phyloP scores from a whole-genome alignment of 306 rosid genomes.

The Prunus salicina region DNA sequence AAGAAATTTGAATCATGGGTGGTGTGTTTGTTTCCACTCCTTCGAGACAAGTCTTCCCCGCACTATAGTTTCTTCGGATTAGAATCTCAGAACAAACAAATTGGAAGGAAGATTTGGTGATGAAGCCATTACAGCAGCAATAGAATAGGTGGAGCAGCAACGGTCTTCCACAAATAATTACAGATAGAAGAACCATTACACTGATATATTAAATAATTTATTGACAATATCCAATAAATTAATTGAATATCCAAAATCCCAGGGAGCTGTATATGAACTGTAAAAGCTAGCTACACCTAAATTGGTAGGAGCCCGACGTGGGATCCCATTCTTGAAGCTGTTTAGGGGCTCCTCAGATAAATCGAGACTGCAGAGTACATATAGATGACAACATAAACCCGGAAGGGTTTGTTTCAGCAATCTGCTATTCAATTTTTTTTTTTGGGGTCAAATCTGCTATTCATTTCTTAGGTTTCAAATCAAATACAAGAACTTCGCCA shows the following conservation, averaged over 20 bases:
- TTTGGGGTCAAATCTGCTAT: no score
- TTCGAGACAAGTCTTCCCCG: conserved; percentile 1
- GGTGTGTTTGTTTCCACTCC: background rate
- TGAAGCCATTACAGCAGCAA: conserved; percentile 7
- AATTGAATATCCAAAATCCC: conserved; percentile 33
- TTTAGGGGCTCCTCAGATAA: conserved; percentile 9
- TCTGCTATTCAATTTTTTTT: conserved; percentile 5
- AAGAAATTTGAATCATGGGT: background rate
- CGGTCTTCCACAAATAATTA: background rate
- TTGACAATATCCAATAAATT: conserved; percentile 26
- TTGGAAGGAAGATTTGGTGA: conserved; percentile 1
- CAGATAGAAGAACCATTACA: background rate
- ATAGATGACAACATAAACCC: conserved; percentile 1
- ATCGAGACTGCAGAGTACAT: conserved; percentile 5
- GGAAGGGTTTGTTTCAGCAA: conserved; percentile 19
- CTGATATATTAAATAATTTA: background rate
- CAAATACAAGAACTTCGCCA: background rate
- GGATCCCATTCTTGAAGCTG: conserved; percentile 13
- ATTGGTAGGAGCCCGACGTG: conserved; percentile 4
- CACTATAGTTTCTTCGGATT: background rate
- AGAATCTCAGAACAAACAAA: background rate
- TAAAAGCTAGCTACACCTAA: conserved; percentile 20
- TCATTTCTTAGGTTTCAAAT: conserved; percentile 5
- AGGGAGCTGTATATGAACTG: conserved; percentile 5
- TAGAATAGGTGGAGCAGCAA: no score